Evolutionary conservation across 805 yeast genomes (phyloP).

Genomic region (Saccharomycopsis sp.): DNA sequence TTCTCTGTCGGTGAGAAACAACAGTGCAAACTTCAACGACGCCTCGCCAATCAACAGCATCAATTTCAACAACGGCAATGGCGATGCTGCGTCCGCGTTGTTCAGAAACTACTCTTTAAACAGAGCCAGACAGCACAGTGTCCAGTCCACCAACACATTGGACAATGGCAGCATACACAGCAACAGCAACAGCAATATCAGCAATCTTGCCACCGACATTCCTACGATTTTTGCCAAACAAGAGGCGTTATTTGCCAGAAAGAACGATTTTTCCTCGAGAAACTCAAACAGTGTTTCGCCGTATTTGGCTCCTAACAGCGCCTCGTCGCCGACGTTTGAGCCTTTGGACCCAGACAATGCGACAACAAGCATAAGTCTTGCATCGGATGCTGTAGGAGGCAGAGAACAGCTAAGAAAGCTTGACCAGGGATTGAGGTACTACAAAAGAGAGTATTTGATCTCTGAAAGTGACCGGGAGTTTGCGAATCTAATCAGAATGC

Average conservation of each 20-base stretch:
- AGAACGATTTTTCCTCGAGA: background rate
- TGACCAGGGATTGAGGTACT: conserved; percentile 11
- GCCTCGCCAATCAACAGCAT: background rate
- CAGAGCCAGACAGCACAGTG: background rate
- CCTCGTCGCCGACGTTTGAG: conserved; percentile 11
- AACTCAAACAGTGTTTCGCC: conserved; percentile 6
- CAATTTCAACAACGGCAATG: background rate
- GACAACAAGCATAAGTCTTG: background rate
- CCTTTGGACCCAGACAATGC: conserved; percentile 8
- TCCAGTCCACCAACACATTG: background rate
- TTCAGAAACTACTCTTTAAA: background rate
- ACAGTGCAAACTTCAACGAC: background rate
- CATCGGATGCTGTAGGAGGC: background rate
- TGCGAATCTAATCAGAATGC: conserved; percentile 8
- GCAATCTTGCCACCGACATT: conserved; percentile 5
- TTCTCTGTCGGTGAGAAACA: background rate
- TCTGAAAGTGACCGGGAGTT: conserved; percentile 15
- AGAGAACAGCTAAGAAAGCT: background rate
- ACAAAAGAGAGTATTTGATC: conserved; percentile 17
- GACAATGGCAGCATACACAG: background rate
- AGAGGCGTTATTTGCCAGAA: conserved; percentile 10
- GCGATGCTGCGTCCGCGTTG: background rate
- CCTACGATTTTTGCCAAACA: conserved; percentile 12
- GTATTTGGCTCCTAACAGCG: conserved; percentile 1
- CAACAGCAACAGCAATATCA: conserved; percentile 2